Percentiles rank a stretch among this genome's conserved stretches.
phyloP scores from a whole-genome alignment of 371 early-diverging fungal genomes.

The Cokeromyces recurvatus region DNA sequence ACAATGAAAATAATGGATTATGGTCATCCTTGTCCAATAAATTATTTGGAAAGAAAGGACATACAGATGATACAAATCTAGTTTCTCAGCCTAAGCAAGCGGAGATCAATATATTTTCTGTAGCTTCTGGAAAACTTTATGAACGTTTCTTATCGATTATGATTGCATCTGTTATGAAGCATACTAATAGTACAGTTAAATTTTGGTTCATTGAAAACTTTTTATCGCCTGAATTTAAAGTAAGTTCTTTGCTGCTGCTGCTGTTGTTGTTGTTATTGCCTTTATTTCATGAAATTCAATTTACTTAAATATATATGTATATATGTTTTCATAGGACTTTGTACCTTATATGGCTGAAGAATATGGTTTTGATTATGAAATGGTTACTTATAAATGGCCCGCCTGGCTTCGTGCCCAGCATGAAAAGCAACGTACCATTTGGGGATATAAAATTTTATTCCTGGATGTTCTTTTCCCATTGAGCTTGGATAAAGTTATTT shows the following conservation, averaged over 20 bases:
- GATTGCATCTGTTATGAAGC: constrained; percentile 88
- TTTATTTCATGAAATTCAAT: no score
- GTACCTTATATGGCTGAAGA: constrained; percentile 83
- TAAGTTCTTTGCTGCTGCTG: no score
- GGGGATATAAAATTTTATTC: constrained; percentile 98
- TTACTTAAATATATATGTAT: background rate
- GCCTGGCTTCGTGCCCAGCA: constrained; percentile 88
- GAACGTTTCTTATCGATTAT: constrained; percentile 95
- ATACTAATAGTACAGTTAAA: constrained; percentile 85
- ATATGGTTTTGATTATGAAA: constrained; percentile 85
- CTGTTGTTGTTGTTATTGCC: no score
- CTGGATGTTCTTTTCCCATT: constrained; percentile 95
- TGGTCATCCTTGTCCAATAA: constrained; percentile 41
- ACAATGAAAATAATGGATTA: constrained; percentile 33
- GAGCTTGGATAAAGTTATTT: constrained; percentile 90
- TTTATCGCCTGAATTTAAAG: constrained; percentile 90
- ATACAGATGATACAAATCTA: background rate
- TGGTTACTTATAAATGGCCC: constrained; percentile 97
- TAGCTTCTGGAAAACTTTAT: constrained; percentile 95
- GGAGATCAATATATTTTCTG: constrained; percentile 91
- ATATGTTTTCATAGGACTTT: constrained; percentile 74
- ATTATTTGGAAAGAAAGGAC: constrained; percentile 11
- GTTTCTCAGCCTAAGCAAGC: constrained; percentile 37
- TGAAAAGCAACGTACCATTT: constrained; percentile 94
- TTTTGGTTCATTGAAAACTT: constrained; percentile 98